phyloP scores from a whole-genome alignment of 73 alveolate species.

The Paramecium octaurelia region DNA sequence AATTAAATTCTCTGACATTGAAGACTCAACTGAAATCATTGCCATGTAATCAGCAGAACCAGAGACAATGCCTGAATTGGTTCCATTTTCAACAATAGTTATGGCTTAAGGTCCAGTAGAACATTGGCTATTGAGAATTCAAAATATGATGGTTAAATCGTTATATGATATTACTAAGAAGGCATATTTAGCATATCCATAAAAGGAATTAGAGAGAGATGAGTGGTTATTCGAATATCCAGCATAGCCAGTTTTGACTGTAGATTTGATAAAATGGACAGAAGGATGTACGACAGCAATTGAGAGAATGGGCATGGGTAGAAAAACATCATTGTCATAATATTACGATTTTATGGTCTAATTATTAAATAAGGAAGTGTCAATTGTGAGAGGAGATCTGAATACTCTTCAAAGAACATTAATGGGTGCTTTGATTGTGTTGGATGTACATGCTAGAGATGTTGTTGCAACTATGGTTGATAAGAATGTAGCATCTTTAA shows the following conservation, averaged over 20 bases:
- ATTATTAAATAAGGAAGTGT: conserved; percentile 82
- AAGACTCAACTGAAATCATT: too few relatives aligned
- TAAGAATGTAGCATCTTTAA: conserved; percentile 79
- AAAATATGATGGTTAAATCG: conserved; percentile 94
- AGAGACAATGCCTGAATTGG: conserved; percentile 79
- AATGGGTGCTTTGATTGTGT: conserved; percentile 97
- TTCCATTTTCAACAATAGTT: conserved; percentile 85
- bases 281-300: conserved; percentile 92
- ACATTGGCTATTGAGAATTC: conserved; percentile 95
- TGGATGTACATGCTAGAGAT: conserved; percentile 99
- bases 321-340: conserved; percentile 89
- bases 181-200: conserved; percentile 91
- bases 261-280: conserved; percentile 98
- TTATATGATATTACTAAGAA: conserved; percentile 92
- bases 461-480: conserved; percentile 91
- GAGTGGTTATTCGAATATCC: conserved; percentile 96
- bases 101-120: conserved; percentile 98
- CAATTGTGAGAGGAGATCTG: conserved; percentile 93
- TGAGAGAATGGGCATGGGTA: conserved; percentile 85
- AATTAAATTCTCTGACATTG: too few relatives aligned
- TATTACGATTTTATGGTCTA: conserved; percentile 81
- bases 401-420: conserved; percentile 87
- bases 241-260: conserved; percentile 93
- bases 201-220: conserved; percentile 87
- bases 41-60: too few relatives aligned